Conservation (phyloP, 306 rosid species). For the Cicer bijugum region DNA sequence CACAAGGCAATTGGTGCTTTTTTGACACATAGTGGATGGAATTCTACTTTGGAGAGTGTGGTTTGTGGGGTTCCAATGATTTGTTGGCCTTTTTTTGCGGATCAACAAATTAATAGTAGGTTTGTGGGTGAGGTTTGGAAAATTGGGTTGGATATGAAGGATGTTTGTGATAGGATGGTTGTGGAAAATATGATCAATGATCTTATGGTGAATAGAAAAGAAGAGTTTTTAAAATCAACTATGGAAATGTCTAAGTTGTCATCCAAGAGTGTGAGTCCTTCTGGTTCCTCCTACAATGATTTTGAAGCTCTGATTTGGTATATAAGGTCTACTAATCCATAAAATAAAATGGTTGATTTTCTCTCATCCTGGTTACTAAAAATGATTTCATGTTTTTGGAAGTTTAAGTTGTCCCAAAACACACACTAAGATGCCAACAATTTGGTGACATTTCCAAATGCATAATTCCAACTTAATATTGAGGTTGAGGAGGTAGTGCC, state of each 20-base stretch:
- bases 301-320: neutral
- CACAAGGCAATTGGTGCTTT: constrained; percentile 60
- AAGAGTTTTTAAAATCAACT: constrained; percentile 21
- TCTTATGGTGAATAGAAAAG: constrained; percentile 34
- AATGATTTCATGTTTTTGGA: no score
- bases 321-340: neutral
- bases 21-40: constrained; percentile 57
- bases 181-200: constrained; percentile 47
- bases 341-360: neutral
- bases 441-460: no score
- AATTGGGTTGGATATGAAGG: constrained; percentile 54
- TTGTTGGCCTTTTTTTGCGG: constrained; percentile 47
- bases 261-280: neutral
- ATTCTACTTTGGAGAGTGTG: constrained; percentile 49
- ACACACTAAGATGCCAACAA: no score
- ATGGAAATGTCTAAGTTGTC: constrained; percentile 39
- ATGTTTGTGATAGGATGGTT: constrained; percentile 44
- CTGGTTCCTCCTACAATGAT: constrained; percentile 40
- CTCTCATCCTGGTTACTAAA: no score
- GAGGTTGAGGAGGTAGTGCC: no score
- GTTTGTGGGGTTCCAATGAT: constrained; percentile 53
- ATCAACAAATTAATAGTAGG: constrained; percentile 50
- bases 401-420: no score
- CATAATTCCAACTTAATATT: no score
- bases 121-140: constrained; percentile 51